Base-by-base conservation (phyloP, 2,329 filamentous ascomycete genomes). In the Fusarium poae region DNA sequence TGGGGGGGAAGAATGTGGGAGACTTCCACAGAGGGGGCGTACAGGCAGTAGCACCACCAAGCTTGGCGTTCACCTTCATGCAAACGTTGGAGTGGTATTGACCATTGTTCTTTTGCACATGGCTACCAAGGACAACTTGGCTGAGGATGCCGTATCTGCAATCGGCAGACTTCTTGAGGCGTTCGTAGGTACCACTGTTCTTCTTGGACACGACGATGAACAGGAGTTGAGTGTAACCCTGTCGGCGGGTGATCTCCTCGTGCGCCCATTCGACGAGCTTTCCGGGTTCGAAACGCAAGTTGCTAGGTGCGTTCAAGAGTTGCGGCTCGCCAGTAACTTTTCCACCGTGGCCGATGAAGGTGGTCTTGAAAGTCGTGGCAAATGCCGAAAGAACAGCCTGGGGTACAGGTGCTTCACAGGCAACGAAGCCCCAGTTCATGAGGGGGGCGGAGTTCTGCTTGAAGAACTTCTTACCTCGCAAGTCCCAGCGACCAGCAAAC, bases 21-120 rank as follows among this genome's bases (percentile, higher is more conserved):
- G 72, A 64, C 48, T 75, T 78, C 78, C 79, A 80, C 1, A 79
- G 75, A 7, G 77, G 72, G 15, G 69, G 66, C 2, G 79, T 79
- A 44, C 77, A 83, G 53, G 82, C 89, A 1, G 93, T 97, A 0
- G 88, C 86, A 8, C 96, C 96, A 16, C 96, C 96, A 4, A 99
- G 86, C 82, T 99, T 99, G 5, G 93, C 92, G 73, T 99, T 98
- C 70, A 99, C 89, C 82, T 99, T 99, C 93, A 99, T 96, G 68
- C 89, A 87, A 0, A 99, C 93, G 66, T 99, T 99, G 1, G 92
- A 96, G 74, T 92, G 91, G 79, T 98, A 98, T 74, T 99, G 96
- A 0, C 86, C 85, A 23, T 91, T 88, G 18, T 87, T 88, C 76
- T 91, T 91, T 37, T 81, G 73, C 1, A 95, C 92, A 62, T 97